Conservation (phyloP, 495 filamentous ascomycete genomes). For the Clavariopsis aquatica region DNA sequence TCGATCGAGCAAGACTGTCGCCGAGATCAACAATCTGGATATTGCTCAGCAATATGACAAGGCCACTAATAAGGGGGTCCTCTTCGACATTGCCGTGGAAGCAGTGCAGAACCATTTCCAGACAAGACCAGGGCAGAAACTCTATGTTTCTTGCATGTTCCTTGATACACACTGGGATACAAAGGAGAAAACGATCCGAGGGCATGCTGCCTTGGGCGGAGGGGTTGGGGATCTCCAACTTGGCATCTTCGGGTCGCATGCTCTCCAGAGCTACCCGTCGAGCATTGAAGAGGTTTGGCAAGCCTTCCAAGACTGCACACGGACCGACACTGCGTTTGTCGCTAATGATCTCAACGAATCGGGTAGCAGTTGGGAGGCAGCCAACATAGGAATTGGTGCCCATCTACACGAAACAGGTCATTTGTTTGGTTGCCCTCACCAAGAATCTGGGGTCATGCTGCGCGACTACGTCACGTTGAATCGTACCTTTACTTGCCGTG, state of each 20-base stretch:
- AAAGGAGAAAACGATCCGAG: constrained; percentile 64
- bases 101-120: constrained; percentile 76
- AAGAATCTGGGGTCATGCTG: constrained; percentile 83
- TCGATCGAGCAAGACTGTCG: constrained; percentile 76
- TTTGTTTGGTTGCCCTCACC: constrained; percentile 83
- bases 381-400: constrained; percentile 87
- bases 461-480: constrained; percentile 81
- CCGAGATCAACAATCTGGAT: constrained; percentile 76
- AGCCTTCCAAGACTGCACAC: constrained; percentile 83
- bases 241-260: constrained; percentile 87
- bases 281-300: constrained; percentile 82
- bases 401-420: constrained; percentile 89
- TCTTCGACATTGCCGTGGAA: constrained; percentile 73
- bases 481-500: constrained; percentile 74
- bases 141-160: constrained; percentile 80
- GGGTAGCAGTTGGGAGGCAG: constrained; percentile 88
- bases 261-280: constrained; percentile 81
- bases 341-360: constrained; percentile 82
- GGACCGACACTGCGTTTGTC: constrained; percentile 76
- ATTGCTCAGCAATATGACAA: constrained; percentile 75
- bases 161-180: constrained; percentile 89
- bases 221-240: constrained; percentile 70
- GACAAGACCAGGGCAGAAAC: constrained; percentile 70
- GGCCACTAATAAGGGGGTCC: constrained; percentile 65
- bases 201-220: constrained; percentile 79